Evolutionary conservation across 2,329 filamentous ascomycete species (phyloP), one percentile per base, ranked within the genome.

Genomic region (Pseudocercospora vitis): DNA sequence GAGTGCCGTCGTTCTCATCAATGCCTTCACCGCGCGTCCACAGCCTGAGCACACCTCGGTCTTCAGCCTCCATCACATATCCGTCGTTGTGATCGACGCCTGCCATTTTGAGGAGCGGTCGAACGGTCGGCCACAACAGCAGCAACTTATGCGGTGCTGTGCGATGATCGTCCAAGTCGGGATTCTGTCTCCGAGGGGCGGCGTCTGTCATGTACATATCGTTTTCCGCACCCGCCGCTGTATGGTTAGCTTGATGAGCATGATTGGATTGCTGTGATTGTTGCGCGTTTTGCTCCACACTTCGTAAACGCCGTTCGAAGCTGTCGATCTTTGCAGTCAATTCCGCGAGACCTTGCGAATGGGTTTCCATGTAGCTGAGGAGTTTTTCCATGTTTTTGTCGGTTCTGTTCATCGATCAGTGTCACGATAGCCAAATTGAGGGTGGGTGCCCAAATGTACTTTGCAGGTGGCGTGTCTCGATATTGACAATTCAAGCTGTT

Each of bases 381-480:
- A 80, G 72, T 63, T 78, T 73, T 62, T 76, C 73, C 65, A 78
- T 74, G 60, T 77, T 79, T 50, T 71, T 71, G 58, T 68, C 77
- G 63, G 65, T 80, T 72, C 71, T 79, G 71, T 50, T 69, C 70
- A 52, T 44, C 39, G 18, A 44, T 56, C 14, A 57, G 67, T 67
- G 55, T 7, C 62, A 48, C 19, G 55, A 24, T 42, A 14, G 26
- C 23, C 11, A 39, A 8, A 37, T 16, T 3, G 9, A 49, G 40
- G 31, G 29, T 45, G 16, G 18, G 52, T 8, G 35, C 12, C 11
- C 40, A 47, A 59, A 57, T 87, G 70, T 79, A 95, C 89, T 95
- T 92, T 68, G 95, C 94, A 12, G 90, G 90, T 18, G 90, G 88
- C 4, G 94, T 87, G 67, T 96, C 91, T 61, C 91, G 85, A 71